phyloP scores from a whole-genome alignment of 192 early-diverging fungal species.

The Podila epigama region DNA sequence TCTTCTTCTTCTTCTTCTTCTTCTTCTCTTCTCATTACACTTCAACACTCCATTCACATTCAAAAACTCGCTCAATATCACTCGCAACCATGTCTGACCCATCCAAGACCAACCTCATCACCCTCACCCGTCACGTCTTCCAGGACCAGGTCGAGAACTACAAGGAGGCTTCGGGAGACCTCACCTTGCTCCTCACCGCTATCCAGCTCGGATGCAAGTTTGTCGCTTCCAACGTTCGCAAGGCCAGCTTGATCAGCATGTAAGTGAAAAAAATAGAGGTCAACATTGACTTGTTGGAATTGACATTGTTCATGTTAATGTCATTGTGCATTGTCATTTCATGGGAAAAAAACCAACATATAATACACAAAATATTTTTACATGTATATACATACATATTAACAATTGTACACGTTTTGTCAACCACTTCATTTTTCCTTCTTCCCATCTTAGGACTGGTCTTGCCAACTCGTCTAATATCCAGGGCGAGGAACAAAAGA shows the following conservation, averaged over 20 bases:
- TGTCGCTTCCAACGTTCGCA: slow-evolving; percentile 95
- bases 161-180: slow-evolving; percentile 92
- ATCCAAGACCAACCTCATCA: slow-evolving; percentile 85
- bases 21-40: not conserved
- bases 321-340: too few species aligned
- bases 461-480: slow-evolving; percentile 86
- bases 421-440: not conserved
- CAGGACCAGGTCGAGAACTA: slow-evolving; percentile 82
- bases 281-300: too few species aligned
- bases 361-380: too few species aligned
- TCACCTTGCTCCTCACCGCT: slow-evolving; percentile 87
- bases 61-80: not conserved
- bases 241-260: slow-evolving; percentile 96
- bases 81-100: slow-evolving; percentile 26
- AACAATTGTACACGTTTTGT: too few species aligned
- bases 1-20: slow-evolving; percentile 2
- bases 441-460: slow-evolving; percentile 68
- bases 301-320: too few species aligned
- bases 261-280: too few species aligned
- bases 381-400: too few species aligned
- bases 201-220: slow-evolving; percentile 97
- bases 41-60: not conserved
- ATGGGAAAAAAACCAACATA: too few species aligned
- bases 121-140: slow-evolving; percentile 93
- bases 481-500: slow-evolving; percentile 95